Evolutionary conservation across 1,284 basidiomycete species (phyloP).

Genomic region (Apiotrichum mycotoxinovorans): DNA sequence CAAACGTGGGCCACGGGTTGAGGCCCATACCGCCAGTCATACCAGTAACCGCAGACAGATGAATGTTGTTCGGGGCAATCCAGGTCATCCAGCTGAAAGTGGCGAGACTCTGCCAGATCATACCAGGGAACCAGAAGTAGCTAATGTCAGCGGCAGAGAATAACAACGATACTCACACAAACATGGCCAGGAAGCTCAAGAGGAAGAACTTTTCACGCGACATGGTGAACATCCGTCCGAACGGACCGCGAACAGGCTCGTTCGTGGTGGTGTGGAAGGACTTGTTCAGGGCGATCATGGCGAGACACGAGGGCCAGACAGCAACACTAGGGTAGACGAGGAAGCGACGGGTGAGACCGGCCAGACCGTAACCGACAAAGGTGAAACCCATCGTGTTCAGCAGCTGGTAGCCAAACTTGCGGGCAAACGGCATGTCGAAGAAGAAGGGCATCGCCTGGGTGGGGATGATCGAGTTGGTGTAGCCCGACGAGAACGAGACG

Average conservation of each 20-base stretch:
- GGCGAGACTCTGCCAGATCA: conserved; percentile 49
- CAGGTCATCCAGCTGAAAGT: conserved; percentile 60
- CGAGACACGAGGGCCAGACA: conserved; percentile 48
- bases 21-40: conserved; percentile 36
- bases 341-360: conserved; percentile 51
- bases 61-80: conserved; percentile 52
- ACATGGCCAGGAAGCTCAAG: conserved; percentile 32
- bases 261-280: conserved; percentile 36
- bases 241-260: conserved; percentile 39
- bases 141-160: neutral
- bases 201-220: conserved; percentile 43
- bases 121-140: conserved; percentile 43
- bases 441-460: conserved; percentile 35
- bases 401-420: conserved; percentile 49
- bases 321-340: conserved; percentile 49
- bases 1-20: conserved; percentile 41
- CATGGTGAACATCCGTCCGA: conserved; percentile 26
- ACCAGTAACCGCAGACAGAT: conserved; percentile 24
- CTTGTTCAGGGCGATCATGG: conserved; percentile 49
- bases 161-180: conserved; percentile 31
- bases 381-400: conserved; percentile 49
- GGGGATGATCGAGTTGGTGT: conserved; percentile 39
- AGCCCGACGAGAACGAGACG: conserved; percentile 35
- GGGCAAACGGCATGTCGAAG: conserved; percentile 41
- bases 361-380: conserved; percentile 52